Evolutionary conservation across 2,329 filamentous ascomycete species (phyloP), one percentile per base, ranked within the genome.

Genomic region (Sporothrix protearum): DNA sequence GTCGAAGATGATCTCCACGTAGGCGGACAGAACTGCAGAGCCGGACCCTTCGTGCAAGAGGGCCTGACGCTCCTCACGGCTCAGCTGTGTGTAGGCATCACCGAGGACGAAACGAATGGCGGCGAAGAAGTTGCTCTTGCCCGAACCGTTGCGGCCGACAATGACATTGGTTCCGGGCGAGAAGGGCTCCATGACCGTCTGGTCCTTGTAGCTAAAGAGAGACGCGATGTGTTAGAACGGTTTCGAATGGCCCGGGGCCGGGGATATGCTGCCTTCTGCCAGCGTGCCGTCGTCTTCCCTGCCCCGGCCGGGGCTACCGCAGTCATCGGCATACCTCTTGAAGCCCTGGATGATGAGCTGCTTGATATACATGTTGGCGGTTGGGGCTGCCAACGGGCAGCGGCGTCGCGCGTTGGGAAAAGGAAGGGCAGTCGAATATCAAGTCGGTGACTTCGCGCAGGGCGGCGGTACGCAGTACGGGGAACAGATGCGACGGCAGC

Each of bases 321-420:
- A 16, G 10, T 3, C n/a, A 45, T 28, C 22, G 57, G 25, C 71
- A 39, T 82, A 96, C 94, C 94, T 97, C 84, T 99, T 99, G 85
- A 99, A 99, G 89, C 96, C 96, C 82, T 99, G 96, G 80, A 99
- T 98, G 82, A 97, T 98, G 81, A 98, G 97, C 85, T 99, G 96
- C 83, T 99, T 99, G 87, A 99, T 97, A 85, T 96, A 96, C 94
- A 97, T 97, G 79, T 77, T 85, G 81, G 78, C 75, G 73, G 70
- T 71, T n/a, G 45, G 70, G 69, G 77, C 78, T 78, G 79, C 77
- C 76, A 71, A 74, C 74, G 75, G 74, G 75, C 75, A 76, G 73
- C 74, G 63, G 72, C 74, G 66, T 30, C 71, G 70, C 69, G 71
- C 71, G 69, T 70, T n/a, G 51, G 57, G 14, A 30, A 70, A n/a